Evolutionary conservation across 129 eudicot species (phyloP), one percentile per base, ranked within the genome.

Genomic region (Cynara cardunculus): DNA sequence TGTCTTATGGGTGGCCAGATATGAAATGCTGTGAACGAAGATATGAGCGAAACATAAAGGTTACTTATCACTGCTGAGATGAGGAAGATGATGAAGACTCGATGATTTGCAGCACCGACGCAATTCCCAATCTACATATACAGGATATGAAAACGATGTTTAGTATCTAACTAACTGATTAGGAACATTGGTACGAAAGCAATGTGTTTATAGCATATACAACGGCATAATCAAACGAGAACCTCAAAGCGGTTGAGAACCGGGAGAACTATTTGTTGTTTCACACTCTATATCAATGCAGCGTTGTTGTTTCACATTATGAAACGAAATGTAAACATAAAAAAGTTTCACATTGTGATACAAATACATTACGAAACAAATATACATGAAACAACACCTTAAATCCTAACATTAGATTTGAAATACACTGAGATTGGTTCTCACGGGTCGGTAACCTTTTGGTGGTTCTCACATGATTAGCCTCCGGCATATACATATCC

Each of bases 41-140:
- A 85, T 83, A 90, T 80, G 25, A 91, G 34, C 5, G 97, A 80
- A 3, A 86, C 89, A 39, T 94, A 94, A 26, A 87, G 18, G 69
- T 85, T 90, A 66, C 98, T 89, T 39, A 70, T 83, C 66, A 94
- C 89, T 72, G 96, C 89, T 69, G 93, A 86, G 25, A 94, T 85
- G 70, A 94, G 90, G 86, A 91, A 91, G 73, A 87, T 19, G 73
- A 94, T 79, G 86, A 94, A 94, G 65, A 44, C 72, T 16, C 94
- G 92, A 73, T 94, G 97, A 81, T 94, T 94, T 32, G 88, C 92
- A 49, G 97, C 86, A 35, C 98, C 97, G 1, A 94, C 98, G 80
- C 98, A 94, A 75, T 94, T 94, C 73, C 97, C 98, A 75, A 94
- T 94, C 98, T 94, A 91, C 88, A 82, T 21, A 26, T 21, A 13